Evolutionary conservation across 305 asterid species (phyloP).

Genomic region (Fraxinus sp.): DNA sequence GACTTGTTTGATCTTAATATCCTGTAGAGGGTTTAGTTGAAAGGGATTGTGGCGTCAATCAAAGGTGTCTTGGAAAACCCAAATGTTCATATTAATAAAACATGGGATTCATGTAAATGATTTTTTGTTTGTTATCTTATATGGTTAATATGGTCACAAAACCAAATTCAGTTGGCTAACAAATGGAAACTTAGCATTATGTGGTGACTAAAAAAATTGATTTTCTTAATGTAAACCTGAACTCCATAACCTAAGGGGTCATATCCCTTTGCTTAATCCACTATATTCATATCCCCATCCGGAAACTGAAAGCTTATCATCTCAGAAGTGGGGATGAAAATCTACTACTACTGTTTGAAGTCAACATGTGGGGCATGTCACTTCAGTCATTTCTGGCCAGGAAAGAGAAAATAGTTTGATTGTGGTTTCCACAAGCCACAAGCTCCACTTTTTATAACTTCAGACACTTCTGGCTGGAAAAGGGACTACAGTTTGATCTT

Average conservation of each 20-base stretch:
- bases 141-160: constrained; percentile 10
- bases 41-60: neutral
- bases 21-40: constrained; percentile 1
- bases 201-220: neutral
- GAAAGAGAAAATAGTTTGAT: neutral
- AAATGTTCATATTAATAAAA: neutral
- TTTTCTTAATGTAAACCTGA: neutral
- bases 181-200: neutral
- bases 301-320: neutral
- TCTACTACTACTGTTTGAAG: neutral
- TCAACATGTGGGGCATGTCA: neutral
- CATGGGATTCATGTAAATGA: neutral
- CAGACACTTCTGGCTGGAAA: neutral
- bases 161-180: constrained; percentile 4
- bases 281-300: neutral
- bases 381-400: neutral
- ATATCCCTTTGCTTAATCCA: neutral
- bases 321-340: neutral
- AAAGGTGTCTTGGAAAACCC: neutral
- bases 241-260: neutral
- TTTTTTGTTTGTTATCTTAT: neutral
- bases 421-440: neutral
- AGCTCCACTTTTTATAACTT: neutral
- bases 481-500: constrained; percentile 6
- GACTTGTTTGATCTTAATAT: neutral